Percentiles rank a stretch among this genome's conserved stretches.
Evolutionary conservation across 2,329 filamentous ascomycete genomes (phyloP).

Genomic region (Alternaria angustiovoidea): DNA sequence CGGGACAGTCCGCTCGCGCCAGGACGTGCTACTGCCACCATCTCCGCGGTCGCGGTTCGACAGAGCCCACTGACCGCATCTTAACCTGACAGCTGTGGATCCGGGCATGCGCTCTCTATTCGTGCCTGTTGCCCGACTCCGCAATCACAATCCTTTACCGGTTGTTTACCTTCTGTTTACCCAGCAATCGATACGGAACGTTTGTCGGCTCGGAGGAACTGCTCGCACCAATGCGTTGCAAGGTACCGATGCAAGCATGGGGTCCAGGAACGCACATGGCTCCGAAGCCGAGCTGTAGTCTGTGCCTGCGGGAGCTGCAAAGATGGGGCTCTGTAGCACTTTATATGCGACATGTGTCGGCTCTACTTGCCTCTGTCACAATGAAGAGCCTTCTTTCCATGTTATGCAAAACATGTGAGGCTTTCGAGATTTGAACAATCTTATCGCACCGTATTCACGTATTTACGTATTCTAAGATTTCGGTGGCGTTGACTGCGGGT

Average conservation of each 20-base stretch:
- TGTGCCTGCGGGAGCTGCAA: background rate
- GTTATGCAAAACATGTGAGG: background rate
- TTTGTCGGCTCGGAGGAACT: slow-evolving; percentile 8
- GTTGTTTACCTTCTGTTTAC: slow-evolving; percentile 11
- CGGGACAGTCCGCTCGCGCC: slow-evolving; percentile 31
- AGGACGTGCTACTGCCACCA: slow-evolving; percentile 25
- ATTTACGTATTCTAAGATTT: background rate
- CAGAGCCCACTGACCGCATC: slow-evolving; percentile 35
- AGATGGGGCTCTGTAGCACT: slow-evolving; percentile 4
- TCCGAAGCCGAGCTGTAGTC: background rate
- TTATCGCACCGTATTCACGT: background rate
- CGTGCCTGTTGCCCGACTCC: slow-evolving; percentile 6
- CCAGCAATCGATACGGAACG: slow-evolving; percentile 2
- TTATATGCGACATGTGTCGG: background rate
- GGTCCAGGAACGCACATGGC: background rate
- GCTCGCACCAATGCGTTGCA: slow-evolving; percentile 10
- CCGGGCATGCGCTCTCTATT: background rate
- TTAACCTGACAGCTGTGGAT: slow-evolving; percentile 22
- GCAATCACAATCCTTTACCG: background rate
- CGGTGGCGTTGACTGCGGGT: background rate
- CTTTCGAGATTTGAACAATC: background rate
- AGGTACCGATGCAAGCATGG: slow-evolving; percentile 5
- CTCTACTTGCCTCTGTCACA: slow-evolving; percentile 1
- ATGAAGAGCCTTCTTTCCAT: background rate
- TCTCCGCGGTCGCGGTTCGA: slow-evolving; percentile 30